Percentiles rank a stretch among this genome's conserved stretches.
phyloP scores from a whole-genome alignment of 768 basidiomycete genomes.

The Mycena polygramma region DNA sequence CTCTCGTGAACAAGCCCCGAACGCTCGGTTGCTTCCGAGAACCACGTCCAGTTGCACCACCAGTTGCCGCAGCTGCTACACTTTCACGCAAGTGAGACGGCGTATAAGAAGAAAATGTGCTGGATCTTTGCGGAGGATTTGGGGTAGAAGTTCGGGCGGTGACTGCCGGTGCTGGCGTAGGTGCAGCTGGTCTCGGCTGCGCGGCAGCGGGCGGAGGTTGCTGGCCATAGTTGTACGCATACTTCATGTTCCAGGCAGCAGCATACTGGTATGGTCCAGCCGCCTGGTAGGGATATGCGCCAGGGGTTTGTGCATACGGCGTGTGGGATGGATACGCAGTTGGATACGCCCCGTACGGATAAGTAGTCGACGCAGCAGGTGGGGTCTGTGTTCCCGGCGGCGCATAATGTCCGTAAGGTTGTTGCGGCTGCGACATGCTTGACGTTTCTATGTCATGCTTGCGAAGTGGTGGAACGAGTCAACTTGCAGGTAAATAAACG shows the following conservation, averaged over 20 bases:
- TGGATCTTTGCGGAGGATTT: constrained; percentile 34
- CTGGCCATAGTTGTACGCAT: constrained; percentile 22
- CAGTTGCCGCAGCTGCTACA: constrained; percentile 52
- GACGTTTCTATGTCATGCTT: constrained; percentile 19
- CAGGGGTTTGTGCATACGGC: constrained; percentile 26
- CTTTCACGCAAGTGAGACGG: constrained; percentile 31
- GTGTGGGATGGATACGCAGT: constrained; percentile 23
- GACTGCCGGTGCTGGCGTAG: constrained; percentile 12
- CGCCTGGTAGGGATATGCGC: constrained; percentile 25
- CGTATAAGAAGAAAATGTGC: constrained; percentile 30
- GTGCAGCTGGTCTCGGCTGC: constrained; percentile 17
- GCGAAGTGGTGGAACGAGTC: too few relatives aligned
- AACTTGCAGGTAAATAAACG: neutral
- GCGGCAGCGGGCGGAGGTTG: constrained; percentile 18
- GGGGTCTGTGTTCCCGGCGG: constrained; percentile 29
- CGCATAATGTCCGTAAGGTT: constrained; percentile 24
- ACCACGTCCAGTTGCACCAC: constrained; percentile 60
- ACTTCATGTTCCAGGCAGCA: constrained; percentile 15
- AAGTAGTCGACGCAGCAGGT: constrained; percentile 13
- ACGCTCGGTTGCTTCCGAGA: constrained; percentile 75
- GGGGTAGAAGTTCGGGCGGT: constrained; percentile 31
- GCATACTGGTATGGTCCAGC: constrained; percentile 28
- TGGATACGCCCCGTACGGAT: constrained; percentile 26
- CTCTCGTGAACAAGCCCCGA: constrained; percentile 85
- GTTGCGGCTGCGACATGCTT: constrained; percentile 16